Evolutionary conservation across 306 rosid genomes (phyloP), one percentile per base, ranked within the genome.

Genomic region (Cucurbita argyrosperma): DNA sequence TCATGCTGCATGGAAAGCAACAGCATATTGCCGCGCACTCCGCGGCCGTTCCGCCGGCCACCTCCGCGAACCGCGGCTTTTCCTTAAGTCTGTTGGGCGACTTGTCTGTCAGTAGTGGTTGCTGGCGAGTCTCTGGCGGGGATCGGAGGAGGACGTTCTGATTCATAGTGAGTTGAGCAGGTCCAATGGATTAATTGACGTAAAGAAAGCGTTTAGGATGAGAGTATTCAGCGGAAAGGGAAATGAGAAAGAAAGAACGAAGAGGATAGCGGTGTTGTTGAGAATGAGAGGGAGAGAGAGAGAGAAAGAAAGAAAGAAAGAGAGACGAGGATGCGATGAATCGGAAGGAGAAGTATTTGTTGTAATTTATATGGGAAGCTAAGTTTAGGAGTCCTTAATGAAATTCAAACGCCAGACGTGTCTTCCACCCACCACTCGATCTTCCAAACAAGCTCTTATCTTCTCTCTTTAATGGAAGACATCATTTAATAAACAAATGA

Each of bases 21-120:
- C 98, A 93, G 38, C 87, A 87, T 8, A 93, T 83, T 3, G 92
- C 96, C 13, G 97, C 79, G 73, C 98, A 90, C 43, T 84, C 94
- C 0, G 96, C 98, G n/a, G 97, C 84, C 5, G 86, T 50, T 0
- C 83, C 81, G 0, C 98, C 98, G 0, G 89, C 96, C 1, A 82
- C 46, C 74, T 90, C 97, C 0, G 92, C 86, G 3, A 79, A 77
- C 7, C 85, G 79, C 0, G 80, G 80, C 16, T 52, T 74, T 39
- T 45, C 75, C 0, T 70, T 76, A 37, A 4, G 42, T 3, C 37
- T 7, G 38, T 6, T 8, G 37, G 71, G 10, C 9, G 61, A 35
- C 7, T 35, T 70, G 3, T 53, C 56, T 19, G 23, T 15, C 11
- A 43, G 5, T 3, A 71, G 68, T 3, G 79, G 69, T 1, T 52